These are phyloP conservation scores for Camellia sinensis DNA, from an alignment of 148 eudicot species.

Conservation along the genomic window DNA sequence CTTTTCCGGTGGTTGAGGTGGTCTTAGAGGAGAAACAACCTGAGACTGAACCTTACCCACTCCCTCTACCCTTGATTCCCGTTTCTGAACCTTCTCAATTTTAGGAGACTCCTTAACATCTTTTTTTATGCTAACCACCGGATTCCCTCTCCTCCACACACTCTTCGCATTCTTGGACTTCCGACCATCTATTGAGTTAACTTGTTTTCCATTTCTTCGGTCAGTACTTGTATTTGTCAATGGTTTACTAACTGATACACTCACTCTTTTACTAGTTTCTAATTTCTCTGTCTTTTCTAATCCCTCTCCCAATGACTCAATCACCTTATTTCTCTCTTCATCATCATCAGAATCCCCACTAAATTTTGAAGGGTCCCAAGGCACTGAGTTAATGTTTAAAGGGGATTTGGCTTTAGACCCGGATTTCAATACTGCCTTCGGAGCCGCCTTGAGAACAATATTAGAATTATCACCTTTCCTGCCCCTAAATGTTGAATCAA, in stretches of 20 bases:
- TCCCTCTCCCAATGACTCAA: conserved; percentile 81
- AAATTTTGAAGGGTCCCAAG: conserved; percentile 33
- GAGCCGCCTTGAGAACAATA: conserved; percentile 65
- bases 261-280: conserved; percentile 49
- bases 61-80: conserved; percentile 31
- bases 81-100: conserved; percentile 32
- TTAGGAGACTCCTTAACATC: conserved; percentile 53
- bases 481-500: conserved; percentile 59
- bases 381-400: conserved; percentile 17
- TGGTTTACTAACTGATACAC: conserved; percentile 43
- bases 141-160: conserved; percentile 91
- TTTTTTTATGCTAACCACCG: conserved; percentile 53
- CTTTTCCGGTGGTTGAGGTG: conserved; percentile 51
- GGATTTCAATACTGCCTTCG: conserved; percentile 59
- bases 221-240: conserved; percentile 30
- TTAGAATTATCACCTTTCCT: conserved; percentile 54
- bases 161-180: conserved; percentile 59
- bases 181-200: conserved; percentile 26
- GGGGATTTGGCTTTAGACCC: conserved; percentile 38
- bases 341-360: conserved; percentile 34
- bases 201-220: conserved; percentile 49
- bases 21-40: conserved; percentile 34
- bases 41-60: conserved; percentile 31
- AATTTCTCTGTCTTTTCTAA: conserved; percentile 83
- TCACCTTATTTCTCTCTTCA: conserved; percentile 67